Conservation (phyloP, 352 stramenopile genomes). For the Thalassiosira livingstoniorum region DNA sequence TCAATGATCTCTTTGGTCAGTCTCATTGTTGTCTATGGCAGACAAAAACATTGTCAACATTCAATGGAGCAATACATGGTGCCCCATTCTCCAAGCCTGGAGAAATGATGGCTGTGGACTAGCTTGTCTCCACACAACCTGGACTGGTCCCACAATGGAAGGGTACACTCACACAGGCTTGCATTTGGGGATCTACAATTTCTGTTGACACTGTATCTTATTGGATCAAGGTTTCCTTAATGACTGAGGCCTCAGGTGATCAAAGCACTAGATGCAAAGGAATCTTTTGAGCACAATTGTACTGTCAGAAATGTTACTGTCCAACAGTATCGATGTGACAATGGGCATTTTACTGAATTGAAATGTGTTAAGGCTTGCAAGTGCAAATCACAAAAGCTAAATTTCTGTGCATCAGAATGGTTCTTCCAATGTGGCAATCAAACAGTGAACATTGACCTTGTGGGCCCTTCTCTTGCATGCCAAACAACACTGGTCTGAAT, state of each 20-base stretch:
- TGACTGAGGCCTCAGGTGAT: conserved; percentile 12
- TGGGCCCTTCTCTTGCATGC: conserved; percentile 55
- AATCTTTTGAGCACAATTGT: conserved; percentile 44
- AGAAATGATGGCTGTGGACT: background rate
- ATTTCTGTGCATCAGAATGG: conserved; percentile 17
- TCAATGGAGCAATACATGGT: no score
- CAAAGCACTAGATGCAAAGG: conserved; percentile 49
- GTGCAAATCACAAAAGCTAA: conserved; percentile 14
- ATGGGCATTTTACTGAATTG: conserved; percentile 44
- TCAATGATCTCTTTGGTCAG: background rate
- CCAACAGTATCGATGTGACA: conserved; percentile 57
- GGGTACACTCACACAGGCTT: background rate
- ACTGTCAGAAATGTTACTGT: conserved; percentile 25
- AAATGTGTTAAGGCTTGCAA: conserved; percentile 19
- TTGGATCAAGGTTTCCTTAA: conserved; percentile 48
- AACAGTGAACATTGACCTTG: conserved; percentile 46
- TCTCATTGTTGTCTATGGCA: background rate
- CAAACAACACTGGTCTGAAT: conserved; percentile 41
- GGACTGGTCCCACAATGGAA: conserved; percentile 7
- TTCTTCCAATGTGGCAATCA: conserved; percentile 38
- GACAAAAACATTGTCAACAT: no score
- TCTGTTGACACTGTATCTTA: conserved; percentile 56
- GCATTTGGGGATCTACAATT: conserved; percentile 35
- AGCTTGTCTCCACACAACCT: conserved; percentile 14
- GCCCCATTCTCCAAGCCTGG: no score